Evolutionary conservation across 2,329 filamentous ascomycete genomes (phyloP).

Genomic region (Domatiomyces globalis): DNA sequence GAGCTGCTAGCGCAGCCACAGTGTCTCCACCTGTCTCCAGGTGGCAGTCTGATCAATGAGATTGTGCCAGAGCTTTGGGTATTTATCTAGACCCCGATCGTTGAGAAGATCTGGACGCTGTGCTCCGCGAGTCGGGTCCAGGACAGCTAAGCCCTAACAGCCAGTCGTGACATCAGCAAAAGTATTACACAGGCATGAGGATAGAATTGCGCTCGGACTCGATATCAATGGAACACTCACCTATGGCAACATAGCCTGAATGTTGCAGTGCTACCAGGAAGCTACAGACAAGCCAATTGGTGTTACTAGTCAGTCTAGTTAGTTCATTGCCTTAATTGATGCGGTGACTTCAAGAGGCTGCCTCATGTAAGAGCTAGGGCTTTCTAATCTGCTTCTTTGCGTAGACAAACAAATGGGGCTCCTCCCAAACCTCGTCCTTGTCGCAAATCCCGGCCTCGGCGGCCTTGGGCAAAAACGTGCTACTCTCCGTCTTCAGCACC

Average conservation of each 20-base stretch:
- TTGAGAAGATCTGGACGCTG: constrained; percentile 10
- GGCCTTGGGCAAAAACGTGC: neutral
- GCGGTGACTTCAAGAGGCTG: no score
- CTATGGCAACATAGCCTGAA: no score
- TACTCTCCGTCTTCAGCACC: neutral
- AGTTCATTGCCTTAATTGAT: no score
- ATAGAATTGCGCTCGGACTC: no score
- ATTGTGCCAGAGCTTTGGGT: constrained; percentile 8
- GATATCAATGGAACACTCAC: no score
- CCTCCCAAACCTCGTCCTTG: constrained; percentile 1
- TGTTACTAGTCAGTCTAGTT: no score
- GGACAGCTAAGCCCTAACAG: neutral
- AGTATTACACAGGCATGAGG: no score
- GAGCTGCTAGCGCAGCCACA: constrained; percentile 33
- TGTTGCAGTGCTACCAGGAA: no score
- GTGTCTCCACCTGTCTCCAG: constrained; percentile 30
- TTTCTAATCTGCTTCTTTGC: neutral
- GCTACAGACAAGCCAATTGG: no score
- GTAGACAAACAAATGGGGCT: constrained; percentile 1
- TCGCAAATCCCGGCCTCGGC: neutral
- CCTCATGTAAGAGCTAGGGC: no score
- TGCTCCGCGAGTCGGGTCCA: constrained; percentile 21
- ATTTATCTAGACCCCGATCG: constrained; percentile 5
- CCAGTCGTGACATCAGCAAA: no score
- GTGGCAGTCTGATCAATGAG: constrained; percentile 16